Evolutionary conservation across 2,329 filamentous ascomycete genomes (phyloP).

Genomic region (Biscogniauxia mediterranea): DNA sequence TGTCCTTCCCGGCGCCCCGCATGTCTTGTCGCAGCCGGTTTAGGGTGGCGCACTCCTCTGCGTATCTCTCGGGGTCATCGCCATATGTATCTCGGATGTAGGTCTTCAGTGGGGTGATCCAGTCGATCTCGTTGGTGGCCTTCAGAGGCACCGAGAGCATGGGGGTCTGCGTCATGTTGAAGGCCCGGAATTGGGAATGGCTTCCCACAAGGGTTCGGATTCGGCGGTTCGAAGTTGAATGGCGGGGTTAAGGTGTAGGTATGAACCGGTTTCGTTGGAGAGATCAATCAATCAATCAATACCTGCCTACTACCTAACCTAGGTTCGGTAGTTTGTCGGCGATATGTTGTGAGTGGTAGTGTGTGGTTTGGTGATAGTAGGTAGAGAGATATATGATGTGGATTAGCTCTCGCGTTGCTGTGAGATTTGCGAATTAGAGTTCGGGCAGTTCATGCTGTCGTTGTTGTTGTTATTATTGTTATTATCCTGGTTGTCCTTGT

Average conservation of each 20-base stretch:
- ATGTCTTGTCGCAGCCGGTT: constrained; percentile 97
- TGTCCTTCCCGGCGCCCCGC: constrained; percentile 95
- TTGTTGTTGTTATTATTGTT: too few relatives aligned
- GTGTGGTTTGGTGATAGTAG: neutral
- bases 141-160: constrained; percentile 95
- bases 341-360: neutral
- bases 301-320: neutral
- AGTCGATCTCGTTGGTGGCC: constrained; percentile 97
- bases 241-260: too few relatives aligned
- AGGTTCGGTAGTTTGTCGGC: neutral
- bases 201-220: constrained; percentile 10
- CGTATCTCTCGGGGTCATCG: constrained; percentile 94
- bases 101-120: constrained; percentile 84
- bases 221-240: neutral
- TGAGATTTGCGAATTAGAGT: constrained; percentile 5
- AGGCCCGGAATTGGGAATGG: neutral
- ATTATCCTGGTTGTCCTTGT: too few relatives aligned
- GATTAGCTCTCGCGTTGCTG: constrained; percentile 9
- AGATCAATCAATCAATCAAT: too few relatives aligned
- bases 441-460: constrained; percentile 21
- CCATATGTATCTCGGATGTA: constrained; percentile 95
- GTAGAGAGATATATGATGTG: neutral
- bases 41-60: constrained; percentile 90
- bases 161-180: constrained; percentile 74
- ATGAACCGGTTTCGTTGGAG: too few relatives aligned